phyloP scores from a whole-genome alignment of 306 rosid species.

The Castanea mollissima region DNA sequence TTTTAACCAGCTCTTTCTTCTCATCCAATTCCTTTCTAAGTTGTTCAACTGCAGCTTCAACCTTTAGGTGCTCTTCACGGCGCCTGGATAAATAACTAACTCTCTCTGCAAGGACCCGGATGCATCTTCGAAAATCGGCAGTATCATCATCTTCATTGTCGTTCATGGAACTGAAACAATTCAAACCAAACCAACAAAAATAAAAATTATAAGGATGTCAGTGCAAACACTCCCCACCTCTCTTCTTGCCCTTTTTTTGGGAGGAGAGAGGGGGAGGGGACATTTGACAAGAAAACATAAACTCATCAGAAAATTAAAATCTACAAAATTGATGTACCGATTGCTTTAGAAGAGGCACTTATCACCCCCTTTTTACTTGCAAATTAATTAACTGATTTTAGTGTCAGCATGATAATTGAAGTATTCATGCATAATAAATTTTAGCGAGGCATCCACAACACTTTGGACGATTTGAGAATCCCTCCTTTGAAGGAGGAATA shows the following conservation, averaged over 20 bases:
- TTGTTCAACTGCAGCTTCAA: constrained; percentile 75
- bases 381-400: background rate
- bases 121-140: constrained; percentile 73
- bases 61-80: constrained; percentile 66
- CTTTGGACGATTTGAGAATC: background rate
- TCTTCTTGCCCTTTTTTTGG: too few species aligned
- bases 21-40: constrained; percentile 84
- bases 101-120: constrained; percentile 69
- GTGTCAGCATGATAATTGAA: background rate
- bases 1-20: constrained; percentile 73
- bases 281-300: background rate
- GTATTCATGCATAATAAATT: background rate
- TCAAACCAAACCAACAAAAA: constrained; percentile 14
- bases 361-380: background rate
- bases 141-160: constrained; percentile 88
- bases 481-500: background rate
- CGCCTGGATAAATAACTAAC: constrained; percentile 73
- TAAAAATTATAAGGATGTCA: constrained; percentile 18
- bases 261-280: too few species aligned
- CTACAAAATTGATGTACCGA: too few species aligned
- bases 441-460: background rate
- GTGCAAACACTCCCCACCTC: background rate
- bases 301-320: background rate
- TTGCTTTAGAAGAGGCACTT: background rate
- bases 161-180: constrained; percentile 62